Conservation (phyloP, 2,329 filamentous ascomycete species). For the Penicillium sp. region DNA sequence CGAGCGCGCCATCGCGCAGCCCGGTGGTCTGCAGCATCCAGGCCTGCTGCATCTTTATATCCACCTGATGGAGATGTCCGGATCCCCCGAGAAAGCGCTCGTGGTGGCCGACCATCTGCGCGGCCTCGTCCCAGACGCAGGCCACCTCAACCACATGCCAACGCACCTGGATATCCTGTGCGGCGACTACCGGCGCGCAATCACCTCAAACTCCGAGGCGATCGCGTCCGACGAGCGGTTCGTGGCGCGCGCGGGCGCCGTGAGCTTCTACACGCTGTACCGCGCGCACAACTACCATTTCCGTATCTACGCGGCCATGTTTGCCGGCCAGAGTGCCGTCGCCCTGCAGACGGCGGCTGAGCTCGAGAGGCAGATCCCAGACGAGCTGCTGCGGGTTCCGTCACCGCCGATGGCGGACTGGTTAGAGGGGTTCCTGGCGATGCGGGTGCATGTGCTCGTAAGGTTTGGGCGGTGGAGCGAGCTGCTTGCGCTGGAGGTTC, state of each 20-base stretch:
- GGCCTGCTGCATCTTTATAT: slow-evolving; percentile 77
- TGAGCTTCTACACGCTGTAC: slow-evolving; percentile 78
- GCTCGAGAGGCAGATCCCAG: slow-evolving; percentile 67
- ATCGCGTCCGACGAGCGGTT: slow-evolving; percentile 72
- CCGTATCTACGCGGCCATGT: slow-evolving; percentile 77
- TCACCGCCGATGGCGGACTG: slow-evolving; percentile 79
- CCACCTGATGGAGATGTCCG: slow-evolving; percentile 79
- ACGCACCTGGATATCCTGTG: slow-evolving; percentile 75
- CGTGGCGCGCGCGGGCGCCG: slow-evolving; percentile 60
- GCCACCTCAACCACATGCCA: slow-evolving; percentile 78
- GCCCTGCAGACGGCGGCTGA: slow-evolving; percentile 64
- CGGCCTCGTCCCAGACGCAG: slow-evolving; percentile 69
- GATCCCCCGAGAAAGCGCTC: slow-evolving; percentile 66
- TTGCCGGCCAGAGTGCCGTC: slow-evolving; percentile 67
- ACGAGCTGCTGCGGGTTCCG: slow-evolving; percentile 65
- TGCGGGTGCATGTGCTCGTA: slow-evolving; percentile 71
- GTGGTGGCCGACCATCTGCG: slow-evolving; percentile 66
- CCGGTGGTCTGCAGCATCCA: slow-evolving; percentile 62
- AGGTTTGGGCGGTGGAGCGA: slow-evolving; percentile 76
- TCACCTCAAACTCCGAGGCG: slow-evolving; percentile 69
- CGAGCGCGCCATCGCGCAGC: slow-evolving; percentile 60
- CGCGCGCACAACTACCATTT: slow-evolving; percentile 77
- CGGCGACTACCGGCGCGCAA: slow-evolving; percentile 71
- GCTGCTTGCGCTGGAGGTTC: slow-evolving; percentile 61
- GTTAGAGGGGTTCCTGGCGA: slow-evolving; percentile 72